A percentile compares a stretch with the other conserved stretches of the same genome.
Conservation (phyloP, 129 eudicot species). For the Lactuca sativa region DNA sequence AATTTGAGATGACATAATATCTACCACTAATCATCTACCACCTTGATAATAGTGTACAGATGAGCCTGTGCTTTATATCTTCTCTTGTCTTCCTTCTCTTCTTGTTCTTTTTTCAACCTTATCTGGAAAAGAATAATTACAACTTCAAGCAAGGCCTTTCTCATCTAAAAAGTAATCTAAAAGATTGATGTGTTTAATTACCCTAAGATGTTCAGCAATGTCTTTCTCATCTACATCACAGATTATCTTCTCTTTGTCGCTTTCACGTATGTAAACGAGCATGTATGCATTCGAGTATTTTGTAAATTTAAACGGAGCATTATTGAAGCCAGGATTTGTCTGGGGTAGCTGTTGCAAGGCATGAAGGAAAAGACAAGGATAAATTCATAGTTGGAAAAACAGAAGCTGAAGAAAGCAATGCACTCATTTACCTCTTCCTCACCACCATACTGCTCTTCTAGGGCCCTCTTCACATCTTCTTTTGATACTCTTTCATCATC, state of each 20-base stretch:
- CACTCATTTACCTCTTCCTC: conserved; percentile 75
- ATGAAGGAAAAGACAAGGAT: conserved; percentile 12
- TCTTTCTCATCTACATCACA: conserved; percentile 96
- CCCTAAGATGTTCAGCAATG: conserved; percentile 94
- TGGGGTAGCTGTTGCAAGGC: conserved; percentile 71
- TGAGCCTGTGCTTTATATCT: conserved; percentile 96
- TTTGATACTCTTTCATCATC: conserved; percentile 96
- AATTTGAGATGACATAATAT: conserved; percentile 27
- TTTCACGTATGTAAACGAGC: conserved; percentile 91
- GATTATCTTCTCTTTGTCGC: conserved; percentile 90
- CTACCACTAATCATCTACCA: conserved; percentile 43
- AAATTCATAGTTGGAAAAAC: conserved; percentile 10
- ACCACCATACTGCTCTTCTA: conserved; percentile 98
- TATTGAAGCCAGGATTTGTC: conserved; percentile 91
- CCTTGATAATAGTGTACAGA: conserved; percentile 92
- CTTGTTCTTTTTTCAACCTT: conserved; percentile 92
- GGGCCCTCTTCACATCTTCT: conserved; percentile 83
- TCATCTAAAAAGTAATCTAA: conserved; percentile 6
- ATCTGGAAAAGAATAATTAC: conserved; percentile 41
- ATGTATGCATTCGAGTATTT: conserved; percentile 96
- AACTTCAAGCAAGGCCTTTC: conserved; percentile 23
- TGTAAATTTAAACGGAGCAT: conserved; percentile 83
- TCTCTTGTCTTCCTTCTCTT: conserved; percentile 88
- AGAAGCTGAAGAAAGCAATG: conserved; percentile 11
- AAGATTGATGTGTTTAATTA: conserved; percentile 21